Evolutionary conservation across 2,329 filamentous ascomycete species (phyloP).

Genomic region (Fusarium tuaranense): DNA sequence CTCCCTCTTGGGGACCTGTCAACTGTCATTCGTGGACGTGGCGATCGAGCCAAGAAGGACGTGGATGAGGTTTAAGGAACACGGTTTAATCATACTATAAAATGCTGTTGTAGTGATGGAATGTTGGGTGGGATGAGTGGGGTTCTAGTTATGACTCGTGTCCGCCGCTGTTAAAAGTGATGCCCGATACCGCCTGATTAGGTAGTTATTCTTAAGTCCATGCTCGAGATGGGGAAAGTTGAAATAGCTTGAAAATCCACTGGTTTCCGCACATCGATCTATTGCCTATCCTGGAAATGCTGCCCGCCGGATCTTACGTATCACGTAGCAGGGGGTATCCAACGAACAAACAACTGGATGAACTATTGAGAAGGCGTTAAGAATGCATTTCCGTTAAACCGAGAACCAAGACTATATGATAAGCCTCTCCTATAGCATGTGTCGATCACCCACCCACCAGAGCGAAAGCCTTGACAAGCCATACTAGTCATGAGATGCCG

Average conservation of each 20-base stretch:
- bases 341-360: background rate
- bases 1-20: constrained; percentile 65
- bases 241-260: background rate
- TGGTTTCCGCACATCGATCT: background rate
- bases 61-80: constrained; percentile 13
- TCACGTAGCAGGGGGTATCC: background rate
- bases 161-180: background rate
- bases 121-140: background rate
- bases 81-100: background rate
- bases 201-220: background rate
- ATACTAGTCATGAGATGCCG: background rate
- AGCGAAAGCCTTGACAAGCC: background rate
- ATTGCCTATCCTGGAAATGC: background rate
- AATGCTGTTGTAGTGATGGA: background rate
- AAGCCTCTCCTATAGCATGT: background rate
- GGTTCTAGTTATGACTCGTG: background rate
- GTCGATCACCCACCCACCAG: background rate
- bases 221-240: background rate
- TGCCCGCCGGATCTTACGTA: background rate
- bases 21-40: constrained; percentile 50
- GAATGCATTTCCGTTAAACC: background rate
- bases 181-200: background rate
- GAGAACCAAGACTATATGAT: background rate
- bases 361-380: background rate
- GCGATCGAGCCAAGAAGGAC: constrained; percentile 3